Base-by-base conservation (phyloP, 2,329 filamentous ascomycete species). In the Sphaerulina vaccinii region DNA sequence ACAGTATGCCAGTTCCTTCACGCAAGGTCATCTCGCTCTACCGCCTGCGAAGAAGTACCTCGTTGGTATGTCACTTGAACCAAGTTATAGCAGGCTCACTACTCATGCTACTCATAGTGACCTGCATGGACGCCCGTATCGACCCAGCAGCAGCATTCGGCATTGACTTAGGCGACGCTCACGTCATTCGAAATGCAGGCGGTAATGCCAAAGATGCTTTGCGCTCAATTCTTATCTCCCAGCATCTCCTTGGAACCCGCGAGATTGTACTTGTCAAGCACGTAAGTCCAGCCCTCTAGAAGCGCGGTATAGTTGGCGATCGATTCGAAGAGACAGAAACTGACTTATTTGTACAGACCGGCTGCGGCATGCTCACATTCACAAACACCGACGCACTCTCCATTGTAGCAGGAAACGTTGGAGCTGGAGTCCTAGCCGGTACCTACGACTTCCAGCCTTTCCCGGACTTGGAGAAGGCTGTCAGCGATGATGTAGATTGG, bases 81-180 rank as follows among this genome's bases (percentile, higher is more conserved):
- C 40, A 10, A 32, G 19, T 32, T 32, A 40, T 5, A 44, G 22
- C n/a, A n/a, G n/a, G n/a, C n/a, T n/a, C n/a, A n/a, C n/a, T n/a
- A n/a, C n/a, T n/a, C n/a, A n/a, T n/a, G n/a, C n/a, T n/a, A n/a
- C n/a, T n/a, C n/a, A n/a, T n/a, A 79, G 78, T 92, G 38, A 88
- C 87, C 0, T 93, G 88, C 71, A 93, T 93, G 87, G 88, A 93
- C 64, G 86, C 88, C 4, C 82, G 88, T 10, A 75, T 77, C 68
- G 78, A 92, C 62, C 83, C 88, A 0, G 78, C 82, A 2, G 73
- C 79, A 10, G 85, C 85, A 1, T 85, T 90, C 48, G 85, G 84
- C 7, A 85, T 91, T 51, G 73, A 78, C 16, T 79, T 88, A 15
- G 88, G 88, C 35, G 86, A 90, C 58, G 88, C 88, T 0, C 88